Percentiles rank a stretch among this genome's conserved stretches.
Conservation (phyloP, 73 alveolate genomes). For the Paramecium bursaria region DNA sequence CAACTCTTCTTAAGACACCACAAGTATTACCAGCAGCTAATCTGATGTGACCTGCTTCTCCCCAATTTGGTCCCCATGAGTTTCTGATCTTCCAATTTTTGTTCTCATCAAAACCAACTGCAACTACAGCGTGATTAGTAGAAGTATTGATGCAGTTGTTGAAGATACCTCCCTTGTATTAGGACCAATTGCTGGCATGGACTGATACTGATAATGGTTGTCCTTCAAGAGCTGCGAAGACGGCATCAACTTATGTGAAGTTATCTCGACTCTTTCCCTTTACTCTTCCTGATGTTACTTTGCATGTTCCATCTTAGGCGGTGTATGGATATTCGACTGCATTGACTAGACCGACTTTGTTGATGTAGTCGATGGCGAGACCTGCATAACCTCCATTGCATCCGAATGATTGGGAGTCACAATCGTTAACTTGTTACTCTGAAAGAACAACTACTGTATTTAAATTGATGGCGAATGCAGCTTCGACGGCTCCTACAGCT, state of each 20-base stretch:
- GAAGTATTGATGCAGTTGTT: conserved; percentile 63
- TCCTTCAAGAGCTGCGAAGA: conserved; percentile 58
- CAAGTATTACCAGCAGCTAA: conserved; percentile 75
- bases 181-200: conserved; percentile 78
- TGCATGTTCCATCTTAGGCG: conserved; percentile 65
- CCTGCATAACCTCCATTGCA: conserved; percentile 83
- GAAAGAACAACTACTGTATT: background rate
- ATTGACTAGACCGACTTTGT: conserved; percentile 62
- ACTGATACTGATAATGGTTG: conserved; percentile 74
- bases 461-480: conserved; percentile 30
- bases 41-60: conserved; percentile 90
- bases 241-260: background rate
- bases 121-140: conserved; percentile 80
- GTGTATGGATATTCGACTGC: conserved; percentile 74
- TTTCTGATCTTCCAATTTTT: conserved; percentile 86
- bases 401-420: conserved; percentile 62
- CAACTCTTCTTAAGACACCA: conserved; percentile 65
- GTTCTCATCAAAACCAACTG: conserved; percentile 76
- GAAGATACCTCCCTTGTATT: conserved; percentile 64
- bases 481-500: conserved; percentile 76
- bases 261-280: conserved; percentile 16
- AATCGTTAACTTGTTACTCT: conserved; percentile 64
- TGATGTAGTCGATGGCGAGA: conserved; percentile 71
- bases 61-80: conserved; percentile 97
- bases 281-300: background rate